phyloP scores from a whole-genome alignment of 164 flowering plant genomes.

The Vitis cinerea region DNA sequence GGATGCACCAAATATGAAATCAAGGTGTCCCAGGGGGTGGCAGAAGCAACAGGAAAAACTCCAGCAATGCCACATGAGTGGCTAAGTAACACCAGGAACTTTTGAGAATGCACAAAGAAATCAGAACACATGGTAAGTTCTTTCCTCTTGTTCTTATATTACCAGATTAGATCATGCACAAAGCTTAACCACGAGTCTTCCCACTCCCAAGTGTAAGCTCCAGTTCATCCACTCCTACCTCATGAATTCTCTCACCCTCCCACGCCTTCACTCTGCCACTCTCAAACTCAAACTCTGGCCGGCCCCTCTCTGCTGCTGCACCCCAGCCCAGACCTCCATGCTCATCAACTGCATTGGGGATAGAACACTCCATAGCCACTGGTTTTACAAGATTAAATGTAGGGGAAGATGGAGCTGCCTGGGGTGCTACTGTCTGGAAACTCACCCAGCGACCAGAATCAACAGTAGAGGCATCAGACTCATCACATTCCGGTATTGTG shows the following conservation, averaged over 20 bases:
- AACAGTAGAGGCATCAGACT: slow-evolving; percentile 68
- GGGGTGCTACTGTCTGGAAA: slow-evolving; percentile 44
- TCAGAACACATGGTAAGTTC: neutral
- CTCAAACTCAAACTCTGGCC: slow-evolving; percentile 75
- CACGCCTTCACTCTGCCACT: slow-evolving; percentile 69
- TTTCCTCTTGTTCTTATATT: neutral
- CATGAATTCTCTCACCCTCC: slow-evolving; percentile 96
- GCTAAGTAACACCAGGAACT: neutral
- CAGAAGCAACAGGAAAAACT: neutral
- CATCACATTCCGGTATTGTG: slow-evolving; percentile 84
- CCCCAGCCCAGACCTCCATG: slow-evolving; percentile 30
- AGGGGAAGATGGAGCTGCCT: slow-evolving; percentile 69
- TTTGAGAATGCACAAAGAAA: slow-evolving; percentile 2
- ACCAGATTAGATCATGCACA: neutral
- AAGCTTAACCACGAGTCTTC: slow-evolving; percentile 34
- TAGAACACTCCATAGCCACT: slow-evolving; percentile 25
- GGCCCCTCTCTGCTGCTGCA: slow-evolving; percentile 23
- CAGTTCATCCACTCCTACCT: slow-evolving; percentile 72
- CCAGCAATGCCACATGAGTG: neutral
- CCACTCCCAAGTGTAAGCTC: slow-evolving; percentile 87
- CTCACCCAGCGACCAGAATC: slow-evolving; percentile 81
- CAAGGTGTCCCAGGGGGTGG: neutral
- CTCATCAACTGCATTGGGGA: slow-evolving; percentile 18
- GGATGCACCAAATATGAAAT: slow-evolving; percentile 5
- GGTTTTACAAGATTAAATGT: slow-evolving; percentile 78